Base-by-base conservation (phyloP, 352 stramenopile genomes). In the Phytophthora hibernalis region DNA sequence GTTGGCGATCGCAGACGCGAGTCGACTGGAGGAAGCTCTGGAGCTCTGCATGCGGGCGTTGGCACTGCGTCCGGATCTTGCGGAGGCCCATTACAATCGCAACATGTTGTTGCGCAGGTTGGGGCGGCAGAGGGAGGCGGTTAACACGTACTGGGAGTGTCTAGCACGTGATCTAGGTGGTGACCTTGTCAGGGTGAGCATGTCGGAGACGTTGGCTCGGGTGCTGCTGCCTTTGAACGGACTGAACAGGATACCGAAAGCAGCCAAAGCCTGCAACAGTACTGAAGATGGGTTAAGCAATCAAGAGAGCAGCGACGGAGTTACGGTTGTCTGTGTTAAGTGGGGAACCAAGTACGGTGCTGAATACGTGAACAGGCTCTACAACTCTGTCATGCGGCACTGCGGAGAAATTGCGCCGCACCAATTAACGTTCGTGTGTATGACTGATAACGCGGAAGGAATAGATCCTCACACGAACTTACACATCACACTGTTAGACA, bases 91-190 rank as follows among this genome's bases (percentile, higher is more conserved):
- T 43, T 87, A 85, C 60, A 90, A 90, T 56, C 73, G 82, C 60
- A 91, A 90, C 51, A 77, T 83, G 31, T 31, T 89, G 21, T 54
- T 93, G 33, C 76, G 86, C 3, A 81, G 82, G 24, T 43, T 87
- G 0, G 78, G 80, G 0, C 54, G 62, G 0, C 79, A 90, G 48
- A 18, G 47, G 4, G 83, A 92, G 31, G 85, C 79, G 16, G 54
- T 91, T 12, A 52, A 49, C 15, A 16, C 43, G 13, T 89, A 79
- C 64, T 90, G 85, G 82, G 26, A 6, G 3, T 55, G 52, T 58
- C 28, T 99, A 12, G 91, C 87, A 22, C 81, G 97, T 62, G 94
- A 95, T 3, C 97, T 99, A 65, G 70, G 76, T 5, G 11, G 12
- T 21, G 28, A 66, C 21, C 21, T 58, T 12, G 45, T 63, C 10